These are phyloP conservation scores for Trichoderma sp. DNA, from an alignment of 2,329 filamentous ascomycete genomes.

Conservation along the genomic window DNA sequence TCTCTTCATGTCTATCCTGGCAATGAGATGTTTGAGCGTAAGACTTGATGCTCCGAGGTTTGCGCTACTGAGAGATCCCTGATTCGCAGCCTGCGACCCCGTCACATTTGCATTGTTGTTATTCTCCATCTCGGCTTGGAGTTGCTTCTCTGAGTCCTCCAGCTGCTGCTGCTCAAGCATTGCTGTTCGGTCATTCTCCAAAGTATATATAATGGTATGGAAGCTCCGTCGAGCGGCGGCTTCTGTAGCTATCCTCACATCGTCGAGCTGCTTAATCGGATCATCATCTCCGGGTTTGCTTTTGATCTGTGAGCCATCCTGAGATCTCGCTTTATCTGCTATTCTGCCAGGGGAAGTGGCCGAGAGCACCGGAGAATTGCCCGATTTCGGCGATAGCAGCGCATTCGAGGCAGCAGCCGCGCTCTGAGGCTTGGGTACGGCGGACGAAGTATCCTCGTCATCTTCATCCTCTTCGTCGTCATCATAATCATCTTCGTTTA, in stretches of 20 bases:
- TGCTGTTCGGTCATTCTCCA: slow-evolving; percentile 92
- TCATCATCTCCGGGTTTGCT: slow-evolving; percentile 78
- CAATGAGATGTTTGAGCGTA: slow-evolving; percentile 95
- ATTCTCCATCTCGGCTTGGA: slow-evolving; percentile 91
- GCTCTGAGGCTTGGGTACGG: slow-evolving; percentile 56
- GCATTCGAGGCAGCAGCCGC: slow-evolving; percentile 58
- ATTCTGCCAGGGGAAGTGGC: slow-evolving; percentile 64
- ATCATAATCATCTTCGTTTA: slow-evolving; percentile 84
- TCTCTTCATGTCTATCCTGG: slow-evolving; percentile 90
- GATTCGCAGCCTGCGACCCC: slow-evolving; percentile 63
- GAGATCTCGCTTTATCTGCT: slow-evolving; percentile 56
- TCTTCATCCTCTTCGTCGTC: slow-evolving; percentile 82
- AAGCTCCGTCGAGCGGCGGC: slow-evolving; percentile 89
- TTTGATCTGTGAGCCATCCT: slow-evolving; percentile 54
- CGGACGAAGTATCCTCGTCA: slow-evolving; percentile 61
- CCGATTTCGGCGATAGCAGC: slow-evolving; percentile 70
- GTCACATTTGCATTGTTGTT: slow-evolving; percentile 57
- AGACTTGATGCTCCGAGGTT: slow-evolving; percentile 95
- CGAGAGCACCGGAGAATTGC: slow-evolving; percentile 67
- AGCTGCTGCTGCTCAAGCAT: slow-evolving; percentile 98
- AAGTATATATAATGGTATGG: slow-evolving; percentile 89
- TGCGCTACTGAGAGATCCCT: slow-evolving; percentile 88
- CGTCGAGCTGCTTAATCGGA: slow-evolving; percentile 85
- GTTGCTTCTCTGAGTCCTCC: slow-evolving; percentile 93
- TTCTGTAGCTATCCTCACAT: slow-evolving; percentile 87